Conservation (phyloP, 2,329 filamentous ascomycete species). For the Ophiostoma quercus region DNA sequence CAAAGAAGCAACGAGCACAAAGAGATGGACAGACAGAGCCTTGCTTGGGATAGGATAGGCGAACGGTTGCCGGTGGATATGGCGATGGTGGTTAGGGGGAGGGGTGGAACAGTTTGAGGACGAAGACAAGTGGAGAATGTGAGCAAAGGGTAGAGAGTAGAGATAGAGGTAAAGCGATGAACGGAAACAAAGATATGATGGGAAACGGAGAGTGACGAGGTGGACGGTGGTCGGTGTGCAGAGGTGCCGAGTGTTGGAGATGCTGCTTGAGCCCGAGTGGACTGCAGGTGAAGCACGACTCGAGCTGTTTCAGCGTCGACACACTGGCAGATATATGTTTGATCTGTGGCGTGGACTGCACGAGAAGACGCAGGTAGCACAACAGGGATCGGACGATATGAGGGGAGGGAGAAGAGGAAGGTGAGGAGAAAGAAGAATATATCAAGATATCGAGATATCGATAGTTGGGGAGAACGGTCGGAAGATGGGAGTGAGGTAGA, state of each 20-base stretch:
- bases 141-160: conserved; percentile 8
- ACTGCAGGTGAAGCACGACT: conserved; percentile 25
- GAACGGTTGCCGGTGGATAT: conserved; percentile 16
- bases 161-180: neutral
- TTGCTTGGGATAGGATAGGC: neutral
- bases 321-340: conserved; percentile 11
- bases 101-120: conserved; percentile 25
- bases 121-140: conserved; percentile 18
- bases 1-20: neutral
- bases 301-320: conserved; percentile 27
- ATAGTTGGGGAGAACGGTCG: neutral
- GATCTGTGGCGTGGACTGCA: neutral
- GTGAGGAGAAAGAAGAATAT: neutral
- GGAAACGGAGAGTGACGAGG: neutral
- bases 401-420: neutral
- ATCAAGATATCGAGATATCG: too few relatives aligned
- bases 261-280: neutral
- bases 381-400: neutral
- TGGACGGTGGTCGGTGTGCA: neutral
- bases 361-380: neutral
- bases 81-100: conserved; percentile 13
- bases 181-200: neutral
- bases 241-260: neutral
- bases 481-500: neutral
- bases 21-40: neutral